Conservation (phyloP, 495 filamentous ascomycete species). For the Trichocladium uniseriatum region DNA sequence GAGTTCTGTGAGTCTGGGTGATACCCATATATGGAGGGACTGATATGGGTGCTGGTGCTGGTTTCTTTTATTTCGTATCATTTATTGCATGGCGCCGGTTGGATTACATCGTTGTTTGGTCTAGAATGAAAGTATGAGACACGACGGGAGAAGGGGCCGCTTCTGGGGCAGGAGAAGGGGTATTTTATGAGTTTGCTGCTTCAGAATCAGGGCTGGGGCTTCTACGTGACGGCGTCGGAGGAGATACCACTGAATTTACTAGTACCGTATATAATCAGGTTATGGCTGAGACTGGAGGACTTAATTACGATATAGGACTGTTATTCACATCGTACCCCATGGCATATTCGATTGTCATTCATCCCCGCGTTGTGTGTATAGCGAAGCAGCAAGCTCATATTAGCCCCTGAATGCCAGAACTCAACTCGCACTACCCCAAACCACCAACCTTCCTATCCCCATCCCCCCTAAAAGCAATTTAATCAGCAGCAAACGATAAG, state of each 20-base stretch:
- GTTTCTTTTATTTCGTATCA: neutral
- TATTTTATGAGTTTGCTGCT: neutral
- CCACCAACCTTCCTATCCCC: no score
- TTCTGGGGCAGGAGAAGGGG: neutral
- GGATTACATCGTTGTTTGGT: neutral
- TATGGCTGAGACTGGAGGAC: neutral
- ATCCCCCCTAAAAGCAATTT: no score
- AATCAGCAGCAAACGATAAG: no score
- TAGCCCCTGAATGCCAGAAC: no score
- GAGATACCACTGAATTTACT: no score
- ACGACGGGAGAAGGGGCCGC: neutral
- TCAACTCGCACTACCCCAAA: no score
- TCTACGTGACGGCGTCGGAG: neutral
- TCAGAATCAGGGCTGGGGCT: neutral
- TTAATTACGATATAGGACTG: no score
- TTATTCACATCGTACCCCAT: no score
- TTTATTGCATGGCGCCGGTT: neutral
- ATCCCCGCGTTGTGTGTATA: no score
- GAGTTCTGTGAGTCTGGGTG: conserved; percentile 45
- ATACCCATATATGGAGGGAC: conserved; percentile 48
- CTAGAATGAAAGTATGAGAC: neutral
- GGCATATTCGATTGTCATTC: no score
- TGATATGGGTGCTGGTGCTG: neutral
- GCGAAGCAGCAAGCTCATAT: no score
- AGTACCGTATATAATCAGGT: no score